These are phyloP conservation scores for Paraphoma sp. DNA, from an alignment of 2,329 filamentous ascomycete genomes.

Conservation along the genomic window DNA sequence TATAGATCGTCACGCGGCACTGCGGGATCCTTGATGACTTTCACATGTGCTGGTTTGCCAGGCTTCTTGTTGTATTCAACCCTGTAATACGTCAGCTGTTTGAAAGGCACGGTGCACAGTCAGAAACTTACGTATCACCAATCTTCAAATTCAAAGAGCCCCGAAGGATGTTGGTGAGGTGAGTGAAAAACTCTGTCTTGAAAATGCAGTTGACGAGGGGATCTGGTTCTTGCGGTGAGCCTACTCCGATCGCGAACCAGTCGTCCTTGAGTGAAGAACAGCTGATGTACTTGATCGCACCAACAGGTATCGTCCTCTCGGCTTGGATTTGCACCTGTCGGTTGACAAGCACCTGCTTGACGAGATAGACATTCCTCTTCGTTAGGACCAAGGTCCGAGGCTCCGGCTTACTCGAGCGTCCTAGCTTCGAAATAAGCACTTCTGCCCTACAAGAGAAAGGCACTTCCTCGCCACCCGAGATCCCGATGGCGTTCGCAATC, in stretches of 20 bases:
- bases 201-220: conserved; percentile 92
- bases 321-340: conserved; percentile 80
- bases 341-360: conserved; percentile 83
- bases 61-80: conserved; percentile 99
- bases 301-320: conserved; percentile 82
- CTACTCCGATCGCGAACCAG: conserved; percentile 93
- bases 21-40: conserved; percentile 86
- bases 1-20: conserved; percentile 78
- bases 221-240: conserved; percentile 90
- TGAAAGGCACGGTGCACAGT: neutral
- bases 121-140: conserved; percentile 63
- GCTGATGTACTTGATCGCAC: conserved; percentile 87
- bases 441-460: conserved; percentile 93
- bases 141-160: conserved; percentile 84
- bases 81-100: conserved; percentile 43
- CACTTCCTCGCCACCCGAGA: conserved; percentile 74
- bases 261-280: conserved; percentile 85
- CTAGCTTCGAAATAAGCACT: conserved; percentile 90
- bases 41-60: conserved; percentile 86
- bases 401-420: conserved; percentile 91
- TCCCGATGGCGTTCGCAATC: conserved; percentile 75
- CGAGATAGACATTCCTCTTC: conserved; percentile 84
- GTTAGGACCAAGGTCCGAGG: conserved; percentile 86
- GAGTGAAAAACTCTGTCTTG: conserved; percentile 97
- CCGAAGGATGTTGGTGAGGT: conserved; percentile 80